A percentile compares a stretch with the other conserved stretches of the same genome.
Conservation (phyloP, 768 basidiomycete genomes). For the Naganishia antarctica region DNA sequence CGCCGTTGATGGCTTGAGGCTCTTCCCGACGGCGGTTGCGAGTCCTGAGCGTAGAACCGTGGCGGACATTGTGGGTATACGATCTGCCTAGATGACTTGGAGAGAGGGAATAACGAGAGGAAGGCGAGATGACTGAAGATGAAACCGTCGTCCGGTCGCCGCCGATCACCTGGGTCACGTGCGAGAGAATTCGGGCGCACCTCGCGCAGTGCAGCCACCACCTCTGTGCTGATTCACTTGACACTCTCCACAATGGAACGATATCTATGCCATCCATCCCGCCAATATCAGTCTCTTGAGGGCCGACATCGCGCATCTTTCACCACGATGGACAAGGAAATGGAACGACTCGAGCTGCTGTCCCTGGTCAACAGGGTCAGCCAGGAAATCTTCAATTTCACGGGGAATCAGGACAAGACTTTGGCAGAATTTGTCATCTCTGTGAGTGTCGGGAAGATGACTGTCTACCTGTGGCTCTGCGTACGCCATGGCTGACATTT, state of each 20-base stretch:
- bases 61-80: slow-evolving; percentile 12
- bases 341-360: slow-evolving; percentile 88
- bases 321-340: slow-evolving; percentile 53
- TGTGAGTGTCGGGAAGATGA: slow-evolving; percentile 42
- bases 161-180: neutral
- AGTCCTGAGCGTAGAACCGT: slow-evolving; percentile 4
- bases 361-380: slow-evolving; percentile 86
- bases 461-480: no score
- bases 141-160: neutral
- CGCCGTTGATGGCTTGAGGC: neutral
- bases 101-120: neutral
- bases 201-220: no score
- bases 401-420: slow-evolving; percentile 73
- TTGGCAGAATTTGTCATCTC: slow-evolving; percentile 91
- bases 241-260: no score
- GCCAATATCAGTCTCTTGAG: no score
- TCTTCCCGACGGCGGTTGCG: slow-evolving; percentile 9
- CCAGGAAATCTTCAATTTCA: slow-evolving; percentile 85
- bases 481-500: neutral
- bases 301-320: no score
- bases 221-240: no score
- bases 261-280: no score
- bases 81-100: no score
- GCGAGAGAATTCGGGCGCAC: no score
- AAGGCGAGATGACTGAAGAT: no score